Evolutionary conservation across 2,329 filamentous ascomycete genomes (phyloP).

Genomic region (Beauveria rudraprayagi): DNA sequence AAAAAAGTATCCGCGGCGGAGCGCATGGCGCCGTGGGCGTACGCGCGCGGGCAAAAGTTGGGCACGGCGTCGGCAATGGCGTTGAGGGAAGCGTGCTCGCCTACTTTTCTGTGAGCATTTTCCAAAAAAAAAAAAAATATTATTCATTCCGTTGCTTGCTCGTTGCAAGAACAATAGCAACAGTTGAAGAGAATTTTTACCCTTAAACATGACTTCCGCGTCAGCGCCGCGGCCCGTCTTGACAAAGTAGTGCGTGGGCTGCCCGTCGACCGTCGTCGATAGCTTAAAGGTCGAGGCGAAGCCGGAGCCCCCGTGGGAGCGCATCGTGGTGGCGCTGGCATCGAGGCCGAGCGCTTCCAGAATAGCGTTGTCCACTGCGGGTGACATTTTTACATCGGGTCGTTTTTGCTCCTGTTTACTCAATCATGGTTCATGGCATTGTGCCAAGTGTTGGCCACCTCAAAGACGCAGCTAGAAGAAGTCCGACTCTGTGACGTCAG

Average conservation of each 20-base stretch:
- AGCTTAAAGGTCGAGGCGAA: slow-evolving; percentile 61
- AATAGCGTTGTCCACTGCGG: slow-evolving; percentile 54
- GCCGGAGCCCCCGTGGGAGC: slow-evolving; percentile 56
- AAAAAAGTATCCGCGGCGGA: slow-evolving; percentile 38
- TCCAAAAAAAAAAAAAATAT: slow-evolving; percentile 26
- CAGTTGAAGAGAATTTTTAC: slow-evolving; percentile 25
- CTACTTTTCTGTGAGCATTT: slow-evolving; percentile 35
- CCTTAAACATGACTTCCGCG: slow-evolving; percentile 62
- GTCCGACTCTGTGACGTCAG: neutral
- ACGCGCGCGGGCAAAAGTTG: slow-evolving; percentile 64
- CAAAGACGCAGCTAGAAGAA: neutral
- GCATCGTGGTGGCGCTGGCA: slow-evolving; percentile 43
- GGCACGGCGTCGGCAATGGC: slow-evolving; percentile 68
- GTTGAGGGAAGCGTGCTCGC: slow-evolving; percentile 78
- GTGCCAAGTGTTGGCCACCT: too few relatives aligned
- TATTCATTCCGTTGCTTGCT: slow-evolving; percentile 16
- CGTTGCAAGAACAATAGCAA: too few relatives aligned
- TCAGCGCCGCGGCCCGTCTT: slow-evolving; percentile 57
- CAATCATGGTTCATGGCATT: too few relatives aligned
- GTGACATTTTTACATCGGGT: slow-evolving; percentile 25
- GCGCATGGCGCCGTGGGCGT: slow-evolving; percentile 60
- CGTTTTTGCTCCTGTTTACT: too few relatives aligned
- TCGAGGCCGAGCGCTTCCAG: slow-evolving; percentile 52
- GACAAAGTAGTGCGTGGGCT: slow-evolving; percentile 56
- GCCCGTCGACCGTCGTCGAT: slow-evolving; percentile 37